Percentiles rank a stretch among this genome's conserved stretches.
Evolutionary conservation across 257 asterid genomes (phyloP).

Genomic region (Solanum clarkiae): DNA sequence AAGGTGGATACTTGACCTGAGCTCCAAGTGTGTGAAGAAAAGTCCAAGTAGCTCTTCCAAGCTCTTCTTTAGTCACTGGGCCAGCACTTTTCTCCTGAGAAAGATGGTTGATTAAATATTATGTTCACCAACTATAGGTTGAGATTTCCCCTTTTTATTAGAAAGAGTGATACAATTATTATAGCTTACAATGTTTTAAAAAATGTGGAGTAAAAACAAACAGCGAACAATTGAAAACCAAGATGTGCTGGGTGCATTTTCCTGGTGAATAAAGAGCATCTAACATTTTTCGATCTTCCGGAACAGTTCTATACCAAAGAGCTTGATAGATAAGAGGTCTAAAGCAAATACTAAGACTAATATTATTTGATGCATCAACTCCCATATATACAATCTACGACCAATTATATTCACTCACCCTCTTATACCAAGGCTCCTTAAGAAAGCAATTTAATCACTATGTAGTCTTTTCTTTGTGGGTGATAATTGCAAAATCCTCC

Average conservation of each 20-base stretch:
- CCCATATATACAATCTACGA: neutral
- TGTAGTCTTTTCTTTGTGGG: neutral
- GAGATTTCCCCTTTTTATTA: neutral
- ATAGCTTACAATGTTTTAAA: neutral
- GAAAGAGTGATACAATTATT: neutral
- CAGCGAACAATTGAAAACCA: neutral
- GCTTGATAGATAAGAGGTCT: neutral
- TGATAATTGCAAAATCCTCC: neutral
- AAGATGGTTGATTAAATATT: neutral
- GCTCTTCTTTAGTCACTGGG: constrained; percentile 77
- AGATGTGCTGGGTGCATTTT: neutral
- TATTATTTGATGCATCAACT: neutral
- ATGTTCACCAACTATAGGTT: neutral
- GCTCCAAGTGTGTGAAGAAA: constrained; percentile 95
- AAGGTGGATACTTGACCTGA: constrained; percentile 39
- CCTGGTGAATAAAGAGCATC: neutral
- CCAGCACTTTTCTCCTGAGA: constrained; percentile 37
- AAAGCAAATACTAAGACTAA: neutral
- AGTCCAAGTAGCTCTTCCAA: constrained; percentile 96
- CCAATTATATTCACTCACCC: neutral
- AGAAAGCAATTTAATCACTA: neutral
- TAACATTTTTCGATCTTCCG: neutral
- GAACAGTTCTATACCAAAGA: neutral
- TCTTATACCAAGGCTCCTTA: neutral
- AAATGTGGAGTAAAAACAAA: neutral